phyloP scores from a whole-genome alignment of 2,329 filamentous ascomycete genomes.

The Aureobasidium sp. region DNA sequence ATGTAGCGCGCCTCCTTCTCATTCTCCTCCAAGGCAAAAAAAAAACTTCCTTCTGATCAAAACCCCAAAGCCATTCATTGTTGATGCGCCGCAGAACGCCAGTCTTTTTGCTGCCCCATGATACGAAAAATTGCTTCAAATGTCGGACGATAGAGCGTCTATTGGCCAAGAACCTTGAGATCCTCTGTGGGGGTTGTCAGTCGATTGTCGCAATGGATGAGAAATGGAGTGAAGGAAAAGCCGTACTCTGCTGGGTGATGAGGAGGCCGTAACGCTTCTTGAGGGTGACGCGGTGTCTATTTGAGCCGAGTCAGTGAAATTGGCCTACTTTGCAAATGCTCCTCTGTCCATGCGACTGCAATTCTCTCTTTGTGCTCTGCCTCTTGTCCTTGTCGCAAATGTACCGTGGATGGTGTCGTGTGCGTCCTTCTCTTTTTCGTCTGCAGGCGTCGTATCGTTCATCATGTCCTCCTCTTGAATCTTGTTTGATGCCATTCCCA shows the following conservation, averaged over 20 bases:
- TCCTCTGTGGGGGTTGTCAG: conserved; percentile 13
- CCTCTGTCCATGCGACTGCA: background rate
- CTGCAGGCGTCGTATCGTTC: too few species aligned
- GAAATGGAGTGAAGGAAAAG: background rate
- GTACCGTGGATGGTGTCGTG: too few species aligned
- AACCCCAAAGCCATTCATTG: background rate
- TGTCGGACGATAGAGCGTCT: background rate
- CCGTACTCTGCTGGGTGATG: conserved; percentile 60
- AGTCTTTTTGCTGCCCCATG: background rate
- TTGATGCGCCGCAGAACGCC: conserved; percentile 15
- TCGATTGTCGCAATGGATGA: background rate
- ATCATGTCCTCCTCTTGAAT: background rate
- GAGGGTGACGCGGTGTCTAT: conserved; percentile 81
- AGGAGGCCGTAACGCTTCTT: conserved; percentile 90
- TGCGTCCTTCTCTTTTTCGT: background rate
- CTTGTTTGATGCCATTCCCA: too few species aligned
- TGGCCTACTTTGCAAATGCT: background rate
- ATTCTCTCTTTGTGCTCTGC: too few species aligned
- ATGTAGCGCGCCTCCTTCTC: background rate
- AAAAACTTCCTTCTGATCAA: background rate
- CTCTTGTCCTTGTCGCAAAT: background rate
- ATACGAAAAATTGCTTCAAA: conserved; percentile 7
- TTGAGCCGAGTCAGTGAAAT: background rate
- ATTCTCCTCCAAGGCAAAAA: background rate
- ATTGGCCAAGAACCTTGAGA: conserved; percentile 18